phyloP scores from a whole-genome alignment of 495 filamentous ascomycete genomes.

The Penicillium fimorum region DNA sequence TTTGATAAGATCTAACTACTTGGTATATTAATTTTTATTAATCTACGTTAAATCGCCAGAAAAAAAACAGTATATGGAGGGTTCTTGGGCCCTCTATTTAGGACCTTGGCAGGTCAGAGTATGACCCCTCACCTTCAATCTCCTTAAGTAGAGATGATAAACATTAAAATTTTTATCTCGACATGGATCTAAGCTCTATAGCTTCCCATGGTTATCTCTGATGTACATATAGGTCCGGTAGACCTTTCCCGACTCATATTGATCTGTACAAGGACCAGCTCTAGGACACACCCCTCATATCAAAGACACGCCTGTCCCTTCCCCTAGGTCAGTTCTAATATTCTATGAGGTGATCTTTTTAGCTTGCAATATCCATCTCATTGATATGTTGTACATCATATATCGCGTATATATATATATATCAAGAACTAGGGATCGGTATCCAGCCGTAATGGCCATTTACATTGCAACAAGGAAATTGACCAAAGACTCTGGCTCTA shows the following conservation, averaged over 20 bases:
- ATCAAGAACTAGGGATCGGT: not conserved
- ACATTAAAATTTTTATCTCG: not conserved
- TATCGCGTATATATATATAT: not conserved
- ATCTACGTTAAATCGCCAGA: not conserved
- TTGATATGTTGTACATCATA: not conserved
- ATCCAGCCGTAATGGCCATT: not conserved
- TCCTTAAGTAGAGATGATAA: not conserved
- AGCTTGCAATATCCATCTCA: not conserved
- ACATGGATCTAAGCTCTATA: not conserved
- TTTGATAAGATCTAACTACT: not conserved
- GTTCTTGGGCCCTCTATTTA: not conserved
- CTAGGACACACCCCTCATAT: not conserved
- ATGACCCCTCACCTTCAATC: slow-evolving; percentile 6
- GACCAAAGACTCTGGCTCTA: not conserved
- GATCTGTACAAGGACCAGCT: not conserved
- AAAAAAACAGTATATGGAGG: not conserved
- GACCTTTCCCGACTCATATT: not conserved
- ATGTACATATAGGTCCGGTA: not conserved
- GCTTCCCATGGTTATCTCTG: not conserved
- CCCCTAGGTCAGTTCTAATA: not conserved
- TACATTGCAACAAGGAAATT: not conserved
- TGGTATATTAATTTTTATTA: no score
- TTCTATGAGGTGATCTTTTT: not conserved
- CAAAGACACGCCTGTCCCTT: not conserved
- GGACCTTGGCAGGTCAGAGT: not conserved